A percentile compares a stretch with the other conserved stretches of the same genome.
Evolutionary conservation across 1,284 basidiomycete species (phyloP).

Genomic region (Naganishia cerealis): DNA sequence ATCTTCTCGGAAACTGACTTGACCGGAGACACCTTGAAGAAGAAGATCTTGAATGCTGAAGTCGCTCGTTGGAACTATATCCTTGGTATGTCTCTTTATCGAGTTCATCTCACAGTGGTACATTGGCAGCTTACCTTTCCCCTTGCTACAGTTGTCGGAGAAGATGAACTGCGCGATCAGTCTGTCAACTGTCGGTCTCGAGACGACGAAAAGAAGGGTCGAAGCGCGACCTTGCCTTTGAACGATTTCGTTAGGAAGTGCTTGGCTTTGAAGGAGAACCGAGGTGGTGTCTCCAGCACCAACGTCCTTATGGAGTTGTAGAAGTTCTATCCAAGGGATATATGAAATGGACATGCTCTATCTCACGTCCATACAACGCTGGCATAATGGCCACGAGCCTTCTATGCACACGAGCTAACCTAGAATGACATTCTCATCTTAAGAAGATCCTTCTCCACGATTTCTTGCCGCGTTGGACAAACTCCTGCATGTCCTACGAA

Average conservation of each 20-base stretch:
- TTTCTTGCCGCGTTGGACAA: constrained; percentile 7
- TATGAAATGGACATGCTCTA: not conserved
- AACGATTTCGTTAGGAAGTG: constrained; percentile 47
- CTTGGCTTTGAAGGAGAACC: constrained; percentile 44
- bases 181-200: constrained; percentile 95
- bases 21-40: constrained; percentile 85
- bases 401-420: too few species aligned
- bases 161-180: constrained; percentile 78
- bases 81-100: constrained; percentile 64
- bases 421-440: too few species aligned
- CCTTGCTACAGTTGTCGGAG: constrained; percentile 77
- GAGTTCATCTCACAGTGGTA: not conserved
- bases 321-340: not conserved
- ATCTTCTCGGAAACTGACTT: constrained; percentile 91
- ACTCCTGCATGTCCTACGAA: too few species aligned
- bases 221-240: constrained; percentile 51
- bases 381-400: too few species aligned
- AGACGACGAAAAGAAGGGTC: constrained; percentile 65
- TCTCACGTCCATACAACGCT: not conserved
- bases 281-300: constrained; percentile 39
- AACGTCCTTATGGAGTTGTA: constrained; percentile 24
- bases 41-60: constrained; percentile 93
- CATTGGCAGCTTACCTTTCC: not conserved
- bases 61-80: constrained; percentile 96
- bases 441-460: constrained; percentile 16